Evolutionary conservation across 257 asterid genomes (phyloP).

Genomic region (Pogostemon cablin): DNA sequence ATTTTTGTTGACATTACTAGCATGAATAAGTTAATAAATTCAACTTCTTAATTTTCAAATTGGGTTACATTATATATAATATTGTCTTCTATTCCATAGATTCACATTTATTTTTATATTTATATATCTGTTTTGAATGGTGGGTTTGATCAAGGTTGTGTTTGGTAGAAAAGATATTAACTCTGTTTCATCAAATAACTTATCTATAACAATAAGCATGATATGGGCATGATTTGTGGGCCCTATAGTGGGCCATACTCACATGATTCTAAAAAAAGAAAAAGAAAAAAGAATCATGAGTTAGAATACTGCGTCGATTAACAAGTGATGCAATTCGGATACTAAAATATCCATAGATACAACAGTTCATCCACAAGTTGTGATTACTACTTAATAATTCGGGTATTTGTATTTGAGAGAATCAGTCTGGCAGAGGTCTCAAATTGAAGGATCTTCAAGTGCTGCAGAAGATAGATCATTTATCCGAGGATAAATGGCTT

Average conservation of each 20-base stretch:
- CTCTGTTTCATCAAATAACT: background rate
- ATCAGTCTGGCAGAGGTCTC: constrained; percentile 33
- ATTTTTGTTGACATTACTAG: background rate
- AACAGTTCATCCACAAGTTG: constrained; percentile 23
- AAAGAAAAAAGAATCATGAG: background rate
- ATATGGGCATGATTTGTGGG: background rate
- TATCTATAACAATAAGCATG: too few species aligned
- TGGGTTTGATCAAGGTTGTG: background rate
- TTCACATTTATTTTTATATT: too few species aligned
- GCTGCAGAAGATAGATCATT: constrained; percentile 64
- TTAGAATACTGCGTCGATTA: background rate
- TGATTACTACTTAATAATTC: constrained; percentile 2
- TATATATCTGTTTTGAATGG: too few species aligned
- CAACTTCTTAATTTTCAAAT: background rate
- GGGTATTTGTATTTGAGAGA: constrained; percentile 17
- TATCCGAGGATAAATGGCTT: constrained; percentile 79
- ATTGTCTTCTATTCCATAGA: background rate
- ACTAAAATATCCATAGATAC: constrained; percentile 23
- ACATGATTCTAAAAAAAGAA: background rate
- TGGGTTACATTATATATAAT: background rate
- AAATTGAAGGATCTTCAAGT: constrained; percentile 73
- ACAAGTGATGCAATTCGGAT: background rate
- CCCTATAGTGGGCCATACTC: background rate
- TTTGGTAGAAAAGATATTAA: background rate
- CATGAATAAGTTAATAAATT: background rate